phyloP scores from a whole-genome alignment of 106 monocot genomes.

The Dendrobium huoshanense region DNA sequence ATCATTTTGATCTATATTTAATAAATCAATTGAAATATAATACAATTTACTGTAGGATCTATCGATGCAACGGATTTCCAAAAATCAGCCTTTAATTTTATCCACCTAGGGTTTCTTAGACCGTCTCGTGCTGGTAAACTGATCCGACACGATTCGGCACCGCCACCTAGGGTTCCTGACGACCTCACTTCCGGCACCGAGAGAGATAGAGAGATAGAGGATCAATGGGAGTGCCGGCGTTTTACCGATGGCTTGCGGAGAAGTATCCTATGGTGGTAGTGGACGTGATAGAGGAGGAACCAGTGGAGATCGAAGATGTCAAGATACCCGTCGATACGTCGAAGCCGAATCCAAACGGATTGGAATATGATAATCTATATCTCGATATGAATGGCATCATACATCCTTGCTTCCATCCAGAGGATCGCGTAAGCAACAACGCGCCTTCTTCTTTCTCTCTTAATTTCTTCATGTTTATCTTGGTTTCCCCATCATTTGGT shows the following conservation, averaged over 20 bases:
- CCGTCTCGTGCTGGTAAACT: too few relatives aligned
- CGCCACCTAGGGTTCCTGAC: background rate
- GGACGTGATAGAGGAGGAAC: slow-evolving; percentile 87
- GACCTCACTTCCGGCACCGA: background rate
- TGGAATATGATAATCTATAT: slow-evolving; percentile 85
- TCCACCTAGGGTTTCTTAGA: too few relatives aligned
- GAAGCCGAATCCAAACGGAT: slow-evolving; percentile 81
- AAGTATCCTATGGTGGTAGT: slow-evolving; percentile 98
- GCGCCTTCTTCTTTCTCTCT: background rate
- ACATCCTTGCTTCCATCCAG: slow-evolving; percentile 92
- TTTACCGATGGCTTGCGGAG: slow-evolving; percentile 96
- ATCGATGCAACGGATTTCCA: too few relatives aligned
- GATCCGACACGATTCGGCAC: background rate
- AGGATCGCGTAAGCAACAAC: slow-evolving; percentile 57
- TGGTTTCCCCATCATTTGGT: background rate
- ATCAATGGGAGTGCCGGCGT: slow-evolving; percentile 88
- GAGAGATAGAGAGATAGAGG: background rate
- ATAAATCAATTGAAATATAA: too few relatives aligned
- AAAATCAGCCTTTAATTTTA: too few relatives aligned
- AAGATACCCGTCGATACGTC: slow-evolving; percentile 74
- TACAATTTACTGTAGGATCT: too few relatives aligned
- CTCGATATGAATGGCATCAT: slow-evolving; percentile 98
- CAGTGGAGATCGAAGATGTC: slow-evolving; percentile 71
- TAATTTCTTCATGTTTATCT: background rate
- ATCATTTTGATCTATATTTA: too few relatives aligned